Conservation (phyloP, 192 early-diverging fungal genomes). For the Obelidium mucronatum region DNA sequence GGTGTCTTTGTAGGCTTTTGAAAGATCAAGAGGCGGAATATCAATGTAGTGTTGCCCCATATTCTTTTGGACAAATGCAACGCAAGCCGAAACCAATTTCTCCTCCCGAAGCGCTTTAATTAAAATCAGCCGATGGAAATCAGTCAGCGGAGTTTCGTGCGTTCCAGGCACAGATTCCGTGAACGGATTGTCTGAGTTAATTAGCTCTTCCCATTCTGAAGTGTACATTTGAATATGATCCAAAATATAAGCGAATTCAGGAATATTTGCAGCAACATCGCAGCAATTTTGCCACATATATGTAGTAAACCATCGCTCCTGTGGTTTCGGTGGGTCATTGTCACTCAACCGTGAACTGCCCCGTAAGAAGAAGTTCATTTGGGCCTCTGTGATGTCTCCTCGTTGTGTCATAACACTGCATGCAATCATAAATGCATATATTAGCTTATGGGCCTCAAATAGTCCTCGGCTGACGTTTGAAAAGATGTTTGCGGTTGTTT, state of each 20-base stretch:
- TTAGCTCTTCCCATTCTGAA: constrained; percentile 55
- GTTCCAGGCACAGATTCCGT: constrained; percentile 49
- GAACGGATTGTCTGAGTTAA: constrained; percentile 55
- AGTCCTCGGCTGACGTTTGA: constrained; percentile 65
- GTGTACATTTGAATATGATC: constrained; percentile 60
- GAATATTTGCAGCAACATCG: constrained; percentile 53
- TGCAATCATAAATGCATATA: constrained; percentile 69
- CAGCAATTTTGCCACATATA: constrained; percentile 65
- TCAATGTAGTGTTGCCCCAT: constrained; percentile 65
- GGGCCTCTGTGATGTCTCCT: constrained; percentile 49
- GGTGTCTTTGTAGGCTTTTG: constrained; percentile 64
- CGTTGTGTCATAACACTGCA: constrained; percentile 57
- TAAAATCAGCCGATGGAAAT: constrained; percentile 59
- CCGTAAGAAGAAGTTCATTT: constrained; percentile 69
- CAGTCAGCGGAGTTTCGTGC: constrained; percentile 40
- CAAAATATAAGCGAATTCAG: constrained; percentile 54
- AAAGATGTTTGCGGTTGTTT: constrained; percentile 59
- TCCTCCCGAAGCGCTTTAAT: constrained; percentile 66
- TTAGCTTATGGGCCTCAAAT: constrained; percentile 69
- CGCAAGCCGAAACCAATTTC: constrained; percentile 55
- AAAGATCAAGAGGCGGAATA: constrained; percentile 62
- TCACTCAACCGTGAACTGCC: constrained; percentile 47
- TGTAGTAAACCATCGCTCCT: constrained; percentile 54
- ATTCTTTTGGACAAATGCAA: constrained; percentile 62
- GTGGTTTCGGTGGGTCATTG: constrained; percentile 52